These are phyloP conservation scores for Hericium alpestre DNA, from an alignment of 768 basidiomycete species.

Conservation along the genomic window DNA sequence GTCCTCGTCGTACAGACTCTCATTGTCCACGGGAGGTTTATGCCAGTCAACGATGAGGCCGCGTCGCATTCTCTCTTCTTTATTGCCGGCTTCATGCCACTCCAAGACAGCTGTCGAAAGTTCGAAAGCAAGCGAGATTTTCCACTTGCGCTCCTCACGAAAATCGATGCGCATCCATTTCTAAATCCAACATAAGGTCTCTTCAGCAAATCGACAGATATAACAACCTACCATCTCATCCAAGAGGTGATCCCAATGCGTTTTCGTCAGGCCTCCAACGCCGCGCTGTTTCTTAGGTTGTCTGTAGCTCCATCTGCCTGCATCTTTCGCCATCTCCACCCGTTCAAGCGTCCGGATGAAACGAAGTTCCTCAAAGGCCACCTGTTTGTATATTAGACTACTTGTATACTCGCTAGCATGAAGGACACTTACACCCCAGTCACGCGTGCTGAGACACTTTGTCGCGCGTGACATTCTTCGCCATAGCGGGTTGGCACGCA, in stretches of 20 bases:
- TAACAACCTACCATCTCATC: slow-evolving; percentile 77
- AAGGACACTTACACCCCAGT: slow-evolving; percentile 61
- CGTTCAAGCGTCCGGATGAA: slow-evolving; percentile 73
- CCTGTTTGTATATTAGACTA: slow-evolving; percentile 26
- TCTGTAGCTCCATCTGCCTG: slow-evolving; percentile 80
- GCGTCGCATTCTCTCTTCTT: slow-evolving; percentile 48
- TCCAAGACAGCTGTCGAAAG: slow-evolving; percentile 74
- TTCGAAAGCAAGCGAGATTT: slow-evolving; percentile 72
- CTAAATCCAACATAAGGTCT: slow-evolving; percentile 27
- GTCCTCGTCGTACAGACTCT: slow-evolving; percentile 17
- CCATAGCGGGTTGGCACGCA: slow-evolving; percentile 70
- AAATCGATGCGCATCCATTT: slow-evolving; percentile 98
- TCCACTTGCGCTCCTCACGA: slow-evolving; percentile 90
- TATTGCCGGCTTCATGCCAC: slow-evolving; percentile 71
- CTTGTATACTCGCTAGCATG: neutral
- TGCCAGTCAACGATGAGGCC: slow-evolving; percentile 65
- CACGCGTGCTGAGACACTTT: slow-evolving; percentile 70
- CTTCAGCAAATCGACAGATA: neutral
- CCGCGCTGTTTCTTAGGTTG: slow-evolving; percentile 92
- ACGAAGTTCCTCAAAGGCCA: slow-evolving; percentile 71
- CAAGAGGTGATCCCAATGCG: slow-evolving; percentile 91
- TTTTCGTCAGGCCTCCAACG: slow-evolving; percentile 62
- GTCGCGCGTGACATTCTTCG: slow-evolving; percentile 56
- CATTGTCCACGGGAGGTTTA: slow-evolving; percentile 21
- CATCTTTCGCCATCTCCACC: slow-evolving; percentile 73